Evolutionary conservation across 2,329 filamentous ascomycete genomes (phyloP), one percentile per base, ranked within the genome.

Genomic region (Cercospora janseana): DNA sequence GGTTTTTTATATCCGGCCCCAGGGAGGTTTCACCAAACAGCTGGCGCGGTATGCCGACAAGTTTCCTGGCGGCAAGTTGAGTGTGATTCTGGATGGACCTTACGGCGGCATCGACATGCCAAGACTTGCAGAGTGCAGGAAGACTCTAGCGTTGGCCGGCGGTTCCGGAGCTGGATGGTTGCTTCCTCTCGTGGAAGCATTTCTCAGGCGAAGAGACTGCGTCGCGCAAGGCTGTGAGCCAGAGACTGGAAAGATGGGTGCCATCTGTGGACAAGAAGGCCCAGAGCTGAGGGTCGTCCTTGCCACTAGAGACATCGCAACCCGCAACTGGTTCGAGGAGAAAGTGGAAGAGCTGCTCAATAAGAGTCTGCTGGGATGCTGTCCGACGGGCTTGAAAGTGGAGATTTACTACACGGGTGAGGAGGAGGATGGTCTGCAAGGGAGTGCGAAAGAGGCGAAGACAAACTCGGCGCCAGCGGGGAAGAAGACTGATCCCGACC

Each of bases 81-180:
- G 69, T 0, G 75, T 83, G 0, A 61, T 80, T 1, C 54, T 83
- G 1, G 80, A 83, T 31, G 80, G 81, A 0, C 80, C 80, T 0
- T 83, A 83, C 49, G 79, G 81, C 0, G 80, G 79, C 0, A 62
- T 79, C 13, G 63, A 70, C 1, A 59, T 59, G 2, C 57, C 62
- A 4, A 70, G 71, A 37, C 60, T 73, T 10, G 57, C 63, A 0
- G 63, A 64, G 0, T 75, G 72, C 43, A 72, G 79, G 40, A 65
- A 64, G 6, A 62, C 68, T 0, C 60, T 83, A 0, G 63, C 82
- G 12, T 63, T 82, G 3, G 75, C 76, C 0, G 79, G 81, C 7
- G 80, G 81, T 0, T 77, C 80, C 0, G 80, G 80, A 1, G 76
- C 75, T 2, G 78, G 78, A 0, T 79, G 77, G 63, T 72, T 73